phyloP scores from a whole-genome alignment of 257 asterid genomes.

The Salvia miltiorrhiza region DNA sequence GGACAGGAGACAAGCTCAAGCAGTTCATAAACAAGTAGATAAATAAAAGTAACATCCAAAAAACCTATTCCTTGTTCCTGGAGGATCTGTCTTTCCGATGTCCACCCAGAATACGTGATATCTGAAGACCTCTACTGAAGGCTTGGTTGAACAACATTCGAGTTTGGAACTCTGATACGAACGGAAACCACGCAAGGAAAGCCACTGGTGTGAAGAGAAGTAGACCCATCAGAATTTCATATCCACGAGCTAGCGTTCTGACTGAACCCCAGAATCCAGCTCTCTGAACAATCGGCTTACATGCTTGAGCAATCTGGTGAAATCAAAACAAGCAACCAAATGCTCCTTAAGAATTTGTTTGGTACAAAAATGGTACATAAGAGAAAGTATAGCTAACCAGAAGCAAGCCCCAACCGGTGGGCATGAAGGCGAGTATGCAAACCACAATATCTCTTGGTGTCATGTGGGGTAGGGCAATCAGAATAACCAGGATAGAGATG shows the following conservation, averaged over 20 bases:
- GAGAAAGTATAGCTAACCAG: conserved; percentile 50
- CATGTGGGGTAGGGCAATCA: conserved; percentile 77
- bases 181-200: conserved; percentile 95
- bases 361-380: neutral
- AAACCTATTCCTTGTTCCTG: conserved; percentile 70
- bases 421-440: conserved; percentile 94
- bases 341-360: neutral
- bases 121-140: conserved; percentile 97
- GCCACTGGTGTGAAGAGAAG: conserved; percentile 92
- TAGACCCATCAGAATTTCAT: conserved; percentile 85
- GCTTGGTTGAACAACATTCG: conserved; percentile 99
- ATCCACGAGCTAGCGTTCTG: conserved; percentile 80
- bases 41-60: neutral
- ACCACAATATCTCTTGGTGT: conserved; percentile 69
- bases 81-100: conserved; percentile 85
- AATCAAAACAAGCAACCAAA: neutral
- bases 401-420: conserved; percentile 97
- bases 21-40: neutral
- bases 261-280: conserved; percentile 94
- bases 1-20: conserved; percentile 9
- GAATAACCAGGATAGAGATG: conserved; percentile 62
- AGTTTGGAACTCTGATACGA: conserved; percentile 94
- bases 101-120: conserved; percentile 95
- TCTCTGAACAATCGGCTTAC: conserved; percentile 66
- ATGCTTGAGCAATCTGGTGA: conserved; percentile 90